A percentile compares a stretch with the other conserved stretches of the same genome.
Conservation (phyloP, 805 yeast species). For the Isabelozyma pseudorhagii region DNA sequence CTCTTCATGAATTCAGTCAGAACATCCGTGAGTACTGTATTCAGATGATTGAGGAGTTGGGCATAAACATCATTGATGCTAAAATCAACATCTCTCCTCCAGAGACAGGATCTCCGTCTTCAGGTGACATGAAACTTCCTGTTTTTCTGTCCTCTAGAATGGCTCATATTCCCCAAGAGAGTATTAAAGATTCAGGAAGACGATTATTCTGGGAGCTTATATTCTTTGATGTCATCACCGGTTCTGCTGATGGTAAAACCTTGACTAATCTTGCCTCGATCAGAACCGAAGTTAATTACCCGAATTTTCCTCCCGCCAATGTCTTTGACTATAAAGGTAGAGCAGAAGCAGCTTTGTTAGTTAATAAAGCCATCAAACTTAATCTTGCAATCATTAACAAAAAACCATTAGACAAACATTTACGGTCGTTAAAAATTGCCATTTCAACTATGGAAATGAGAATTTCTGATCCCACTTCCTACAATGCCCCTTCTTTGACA, state of each 20-base stretch:
- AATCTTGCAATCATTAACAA: constrained; percentile 44
- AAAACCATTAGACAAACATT: constrained; percentile 31
- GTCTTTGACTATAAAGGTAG: constrained; percentile 37
- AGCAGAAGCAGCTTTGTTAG: constrained; percentile 13
- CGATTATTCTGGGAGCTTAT: constrained; percentile 52
- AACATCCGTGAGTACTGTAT: constrained; percentile 42
- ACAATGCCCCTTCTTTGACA: constrained; percentile 41
- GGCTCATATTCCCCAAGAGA: constrained; percentile 6
- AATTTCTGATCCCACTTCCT: constrained; percentile 38
- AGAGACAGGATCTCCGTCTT: no score
- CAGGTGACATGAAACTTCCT: not conserved
- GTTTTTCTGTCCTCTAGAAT: constrained; percentile 11
- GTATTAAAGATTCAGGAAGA: constrained; percentile 31
- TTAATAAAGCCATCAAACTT: constrained; percentile 35
- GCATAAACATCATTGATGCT: constrained; percentile 37
- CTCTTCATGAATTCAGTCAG: constrained; percentile 45
- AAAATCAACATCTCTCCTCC: not conserved
- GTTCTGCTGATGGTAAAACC: constrained; percentile 41
- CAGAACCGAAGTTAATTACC: constrained; percentile 35
- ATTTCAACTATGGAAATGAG: constrained; percentile 51
- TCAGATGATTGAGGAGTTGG: constrained; percentile 32
- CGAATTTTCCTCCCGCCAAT: constrained; percentile 28
- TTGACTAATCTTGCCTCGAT: constrained; percentile 31
- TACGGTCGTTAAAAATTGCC: constrained; percentile 36
- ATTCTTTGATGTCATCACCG: constrained; percentile 50